These are phyloP conservation scores for Hypoxylon intermedium DNA, from an alignment of 495 filamentous ascomycete species.

Conservation along the genomic window DNA sequence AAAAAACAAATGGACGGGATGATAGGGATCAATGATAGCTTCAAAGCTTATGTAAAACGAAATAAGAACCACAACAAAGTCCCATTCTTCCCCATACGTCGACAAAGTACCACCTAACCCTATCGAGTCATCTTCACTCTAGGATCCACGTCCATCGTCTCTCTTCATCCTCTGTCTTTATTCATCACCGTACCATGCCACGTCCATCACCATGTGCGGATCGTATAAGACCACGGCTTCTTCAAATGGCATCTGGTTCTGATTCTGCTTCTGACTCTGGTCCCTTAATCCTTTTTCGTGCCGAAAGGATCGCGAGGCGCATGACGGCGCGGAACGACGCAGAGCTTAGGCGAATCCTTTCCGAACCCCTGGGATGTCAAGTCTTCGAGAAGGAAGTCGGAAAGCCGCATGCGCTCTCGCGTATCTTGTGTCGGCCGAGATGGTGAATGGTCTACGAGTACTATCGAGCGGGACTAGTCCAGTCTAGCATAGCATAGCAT, in stretches of 20 bases:
- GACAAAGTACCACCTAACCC: constrained; percentile 10
- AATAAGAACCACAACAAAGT: constrained; percentile 21
- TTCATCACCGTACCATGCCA: not conserved
- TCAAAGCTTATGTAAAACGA: too few relatives aligned
- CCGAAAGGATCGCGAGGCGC: not conserved
- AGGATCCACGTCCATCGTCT: not conserved
- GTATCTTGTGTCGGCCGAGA: too few relatives aligned
- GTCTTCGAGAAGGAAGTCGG: not conserved
- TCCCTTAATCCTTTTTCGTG: too few relatives aligned
- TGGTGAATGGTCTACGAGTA: not conserved
- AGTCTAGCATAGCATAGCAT: too few relatives aligned
- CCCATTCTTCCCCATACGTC: constrained; percentile 29
- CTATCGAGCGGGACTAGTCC: not conserved
- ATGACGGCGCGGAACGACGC: constrained; percentile 8
- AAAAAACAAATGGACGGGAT: too few relatives aligned
- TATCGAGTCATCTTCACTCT: constrained; percentile 4
- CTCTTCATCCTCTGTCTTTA: not conserved
- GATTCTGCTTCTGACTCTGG: not conserved
- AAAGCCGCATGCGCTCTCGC: not conserved
- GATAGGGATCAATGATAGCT: too few relatives aligned
- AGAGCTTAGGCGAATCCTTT: not conserved
- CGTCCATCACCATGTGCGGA: too few relatives aligned
- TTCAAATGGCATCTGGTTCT: constrained; percentile 7
- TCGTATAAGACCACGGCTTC: constrained; percentile 10
- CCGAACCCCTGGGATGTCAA: not conserved